Conservation (phyloP, 106 monocot species). For the Phalaenopsis aphrodite region DNA sequence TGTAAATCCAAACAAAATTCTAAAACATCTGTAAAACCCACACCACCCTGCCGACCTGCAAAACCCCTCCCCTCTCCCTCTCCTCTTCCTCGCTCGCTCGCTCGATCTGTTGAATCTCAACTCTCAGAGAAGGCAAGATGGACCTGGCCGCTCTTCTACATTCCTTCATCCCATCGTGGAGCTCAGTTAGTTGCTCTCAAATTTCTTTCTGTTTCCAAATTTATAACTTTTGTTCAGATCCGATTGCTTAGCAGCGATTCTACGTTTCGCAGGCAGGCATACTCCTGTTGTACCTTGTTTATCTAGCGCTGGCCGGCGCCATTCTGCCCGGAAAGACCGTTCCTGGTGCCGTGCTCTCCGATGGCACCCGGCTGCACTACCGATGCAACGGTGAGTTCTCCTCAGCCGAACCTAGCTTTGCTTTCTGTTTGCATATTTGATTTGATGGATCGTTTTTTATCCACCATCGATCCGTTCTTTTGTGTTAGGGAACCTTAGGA, state of each 20-base stretch:
- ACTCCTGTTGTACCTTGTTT: constrained; percentile 48
- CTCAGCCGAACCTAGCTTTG: not conserved
- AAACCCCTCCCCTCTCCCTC: no score
- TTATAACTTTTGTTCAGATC: not conserved
- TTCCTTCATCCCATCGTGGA: constrained; percentile 3
- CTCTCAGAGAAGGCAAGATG: not conserved
- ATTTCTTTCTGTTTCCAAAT: not conserved
- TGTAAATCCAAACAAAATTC: no score
- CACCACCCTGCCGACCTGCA: no score
- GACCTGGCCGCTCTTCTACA: not conserved
- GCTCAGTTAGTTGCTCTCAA: not conserved
- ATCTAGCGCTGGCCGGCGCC: constrained; percentile 48
- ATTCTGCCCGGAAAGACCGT: constrained; percentile 76
- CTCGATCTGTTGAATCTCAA: no score
- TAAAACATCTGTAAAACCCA: no score
- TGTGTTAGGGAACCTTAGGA: not conserved
- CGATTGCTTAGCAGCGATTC: not conserved
- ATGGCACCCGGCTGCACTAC: constrained; percentile 73
- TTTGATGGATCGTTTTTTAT: not conserved
- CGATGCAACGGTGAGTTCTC: constrained; percentile 63
- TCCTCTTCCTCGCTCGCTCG: no score
- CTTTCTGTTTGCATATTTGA: not conserved
- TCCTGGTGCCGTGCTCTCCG: constrained; percentile 70
- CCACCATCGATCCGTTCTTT: not conserved
- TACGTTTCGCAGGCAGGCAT: constrained; percentile 35